Conservation (phyloP, 306 rosid genomes). For the Dalbergia cochinchinensis region DNA sequence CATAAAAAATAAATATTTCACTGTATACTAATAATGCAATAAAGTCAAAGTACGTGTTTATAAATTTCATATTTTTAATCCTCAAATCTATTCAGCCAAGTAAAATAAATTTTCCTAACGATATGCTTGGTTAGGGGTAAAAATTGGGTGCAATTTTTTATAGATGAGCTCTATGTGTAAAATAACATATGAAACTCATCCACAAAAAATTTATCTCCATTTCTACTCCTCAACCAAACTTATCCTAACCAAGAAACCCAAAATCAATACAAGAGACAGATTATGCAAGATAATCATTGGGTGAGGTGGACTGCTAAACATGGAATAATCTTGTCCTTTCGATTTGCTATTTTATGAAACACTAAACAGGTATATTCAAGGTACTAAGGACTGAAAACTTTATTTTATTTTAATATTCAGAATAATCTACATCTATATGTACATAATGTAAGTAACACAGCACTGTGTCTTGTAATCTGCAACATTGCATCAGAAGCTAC, state of each 20-base stretch:
- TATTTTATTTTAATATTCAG: background rate
- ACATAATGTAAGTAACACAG: background rate
- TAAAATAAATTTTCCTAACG: background rate
- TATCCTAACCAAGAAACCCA: too few species aligned
- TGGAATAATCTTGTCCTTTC: background rate
- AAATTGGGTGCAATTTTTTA: too few species aligned
- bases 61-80: constrained; percentile 32
- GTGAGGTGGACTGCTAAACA: constrained; percentile 4
- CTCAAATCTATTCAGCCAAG: background rate
- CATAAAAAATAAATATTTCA: constrained; percentile 3
- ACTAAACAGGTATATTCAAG: background rate
- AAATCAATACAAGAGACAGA: background rate
- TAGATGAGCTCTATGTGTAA: too few species aligned
- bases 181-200: too few species aligned
- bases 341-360: background rate
- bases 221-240: too few species aligned
- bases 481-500: constrained; percentile 16
- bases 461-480: background rate
- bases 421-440: background rate
- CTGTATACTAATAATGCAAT: constrained; percentile 13
- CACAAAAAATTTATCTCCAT: too few species aligned
- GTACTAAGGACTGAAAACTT: background rate
- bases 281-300: constrained; percentile 7
- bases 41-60: constrained; percentile 5
- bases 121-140: too few species aligned